phyloP scores from a whole-genome alignment of 2,329 filamentous ascomycete species.

The Colletotrichum abscissum region DNA sequence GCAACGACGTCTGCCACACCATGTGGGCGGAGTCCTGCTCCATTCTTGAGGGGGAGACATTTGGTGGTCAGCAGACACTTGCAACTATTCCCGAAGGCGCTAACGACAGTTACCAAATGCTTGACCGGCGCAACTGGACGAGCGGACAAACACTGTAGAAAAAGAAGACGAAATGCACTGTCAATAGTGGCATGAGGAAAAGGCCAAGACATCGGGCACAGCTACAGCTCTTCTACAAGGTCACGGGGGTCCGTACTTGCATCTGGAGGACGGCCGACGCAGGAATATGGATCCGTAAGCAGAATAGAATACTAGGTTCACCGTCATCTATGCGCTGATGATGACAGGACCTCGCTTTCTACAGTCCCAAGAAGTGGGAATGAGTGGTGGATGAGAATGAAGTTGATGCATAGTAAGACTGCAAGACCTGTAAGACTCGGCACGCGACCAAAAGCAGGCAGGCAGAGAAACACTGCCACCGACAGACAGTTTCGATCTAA shows the following conservation, averaged over 20 bases:
- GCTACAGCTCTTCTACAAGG: constrained; percentile 9
- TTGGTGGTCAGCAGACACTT: constrained; percentile 26
- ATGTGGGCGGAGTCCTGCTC: constrained; percentile 3
- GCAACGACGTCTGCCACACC: not conserved
- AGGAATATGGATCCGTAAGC: not conserved
- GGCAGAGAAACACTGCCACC: not conserved
- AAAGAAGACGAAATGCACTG: constrained; percentile 6
- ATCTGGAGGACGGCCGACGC: not conserved
- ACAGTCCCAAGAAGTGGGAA: not conserved
- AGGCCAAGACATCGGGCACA: constrained; percentile 24
- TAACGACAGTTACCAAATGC: not conserved
- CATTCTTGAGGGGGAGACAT: not conserved
- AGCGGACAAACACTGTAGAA: constrained; percentile 30
- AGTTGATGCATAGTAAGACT: not conserved
- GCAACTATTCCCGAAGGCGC: constrained; percentile 1
- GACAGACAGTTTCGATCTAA: not conserved
- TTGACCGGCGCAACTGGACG: not conserved
- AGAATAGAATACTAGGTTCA: not conserved
- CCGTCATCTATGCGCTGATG: constrained; percentile 2
- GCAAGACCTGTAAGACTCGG: not conserved
- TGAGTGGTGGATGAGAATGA: not conserved
- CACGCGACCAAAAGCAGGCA: not conserved
- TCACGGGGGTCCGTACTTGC: constrained; percentile 18
- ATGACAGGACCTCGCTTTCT: not conserved
- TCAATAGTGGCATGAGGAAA: not conserved